Evolutionary conservation across 352 stramenopile species (phyloP).

Genomic region (Pythium guiyangense): DNA sequence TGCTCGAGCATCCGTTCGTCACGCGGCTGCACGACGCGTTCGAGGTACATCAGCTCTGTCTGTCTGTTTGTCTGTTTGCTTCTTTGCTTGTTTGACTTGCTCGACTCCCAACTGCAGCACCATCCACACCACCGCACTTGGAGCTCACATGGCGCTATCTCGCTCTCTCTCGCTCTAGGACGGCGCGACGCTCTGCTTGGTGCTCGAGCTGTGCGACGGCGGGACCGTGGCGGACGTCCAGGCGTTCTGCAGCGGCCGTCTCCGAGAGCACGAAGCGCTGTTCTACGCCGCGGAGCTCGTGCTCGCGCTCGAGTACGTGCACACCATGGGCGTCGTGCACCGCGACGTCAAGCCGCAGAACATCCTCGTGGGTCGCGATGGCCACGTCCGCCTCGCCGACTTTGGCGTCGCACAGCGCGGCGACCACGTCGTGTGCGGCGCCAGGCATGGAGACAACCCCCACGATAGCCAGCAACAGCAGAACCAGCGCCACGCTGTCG

Average conservation of each 20-base stretch:
- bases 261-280: background rate
- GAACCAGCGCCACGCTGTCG: too few species aligned
- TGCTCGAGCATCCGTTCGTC: background rate
- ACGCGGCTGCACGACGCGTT: background rate
- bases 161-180: too few species aligned
- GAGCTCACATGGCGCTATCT: too few species aligned
- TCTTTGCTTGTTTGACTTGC: too few species aligned
- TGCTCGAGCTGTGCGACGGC: background rate
- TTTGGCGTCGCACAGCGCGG: constrained; percentile 25
- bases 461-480: background rate
- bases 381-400: constrained; percentile 20
- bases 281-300: constrained; percentile 98
- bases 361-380: too few species aligned
- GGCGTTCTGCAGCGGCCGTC: background rate
- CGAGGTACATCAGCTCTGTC: background rate
- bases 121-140: too few species aligned
- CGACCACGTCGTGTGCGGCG: background rate
- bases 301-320: constrained; percentile 81
- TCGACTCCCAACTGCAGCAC: too few species aligned
- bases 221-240: background rate
- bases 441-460: background rate
- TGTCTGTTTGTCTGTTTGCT: too few species aligned
- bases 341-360: too few species aligned
- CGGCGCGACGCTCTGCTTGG: background rate
- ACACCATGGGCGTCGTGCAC: constrained; percentile 36